Evolutionary conservation across 2,329 filamentous ascomycete species (phyloP), one percentile per base, ranked within the genome.

Genomic region (Aschersonia sp.): DNA sequence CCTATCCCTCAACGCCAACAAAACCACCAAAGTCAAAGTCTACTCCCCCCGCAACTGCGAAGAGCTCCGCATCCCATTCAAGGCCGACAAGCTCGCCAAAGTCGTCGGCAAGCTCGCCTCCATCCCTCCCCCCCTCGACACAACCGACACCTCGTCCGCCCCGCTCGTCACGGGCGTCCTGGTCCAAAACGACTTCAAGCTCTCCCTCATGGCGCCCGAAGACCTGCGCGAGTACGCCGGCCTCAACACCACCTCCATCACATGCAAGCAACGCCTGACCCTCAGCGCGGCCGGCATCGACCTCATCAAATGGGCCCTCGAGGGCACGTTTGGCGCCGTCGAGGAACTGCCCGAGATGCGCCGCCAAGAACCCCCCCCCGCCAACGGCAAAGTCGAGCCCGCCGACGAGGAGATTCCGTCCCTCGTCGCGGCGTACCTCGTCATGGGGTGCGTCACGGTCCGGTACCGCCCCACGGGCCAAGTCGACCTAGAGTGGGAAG

Each of bases 141-240:
- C 58, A n/a, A 54, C 55, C 9, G 61, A 59, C 30, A 57, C 64
- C 31, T 61, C 62, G 0, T 49, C 56, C 29, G 58, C 60, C 9
- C 70, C 69, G 48, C 72, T 97, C 43, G 78, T 98, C 56, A 85
- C 84, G 0, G 92, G 92, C 31, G 92, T 98, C 0, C 74, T 98
- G 12, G 89, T 98, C 5, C 91, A 97, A 56, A 97, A 94, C 62
- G 92, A 96, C 62, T 97, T 98, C 65, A 95, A 97, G 64, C 79
- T 98, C 60, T 94, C 86, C 0, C 73, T 98, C 35, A 97, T 98
- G 91, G 89, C 89, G 1, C 89, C 92, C 0, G 92, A 97, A 57
- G 92, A 98, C 61, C 73, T 98, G 35, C 82, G 89, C 51, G 92
- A 98, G 65, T 98, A 95, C 61, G 92, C 92, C 0, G 92, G 92